Conservation (phyloP, 805 yeast species). For the Candida germanica region DNA sequence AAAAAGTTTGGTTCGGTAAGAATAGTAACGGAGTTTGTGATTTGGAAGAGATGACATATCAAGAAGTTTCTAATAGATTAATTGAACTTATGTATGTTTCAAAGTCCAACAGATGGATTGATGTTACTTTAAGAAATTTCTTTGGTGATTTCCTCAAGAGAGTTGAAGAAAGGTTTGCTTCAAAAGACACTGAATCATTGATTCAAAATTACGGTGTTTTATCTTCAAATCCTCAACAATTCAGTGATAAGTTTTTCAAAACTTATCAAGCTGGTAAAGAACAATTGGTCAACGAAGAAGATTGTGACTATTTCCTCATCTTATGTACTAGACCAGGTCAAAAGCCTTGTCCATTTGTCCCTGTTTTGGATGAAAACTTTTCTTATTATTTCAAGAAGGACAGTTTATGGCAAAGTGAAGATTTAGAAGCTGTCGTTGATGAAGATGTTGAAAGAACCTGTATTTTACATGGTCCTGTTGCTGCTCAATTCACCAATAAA, state of each 20-base stretch:
- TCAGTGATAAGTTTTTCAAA: slow-evolving; percentile 56
- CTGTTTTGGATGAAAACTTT: slow-evolving; percentile 89
- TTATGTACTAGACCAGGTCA: slow-evolving; percentile 79
- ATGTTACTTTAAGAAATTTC: slow-evolving; percentile 78
- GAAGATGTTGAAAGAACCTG: slow-evolving; percentile 99
- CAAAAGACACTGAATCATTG: slow-evolving; percentile 53
- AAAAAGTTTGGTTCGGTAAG: slow-evolving; percentile 96
- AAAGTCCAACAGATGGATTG: slow-evolving; percentile 84
- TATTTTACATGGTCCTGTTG: slow-evolving; percentile 97
- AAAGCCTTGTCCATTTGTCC: slow-evolving; percentile 98
- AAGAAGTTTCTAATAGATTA: slow-evolving; percentile 82
- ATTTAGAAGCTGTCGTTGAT: slow-evolving; percentile 90
- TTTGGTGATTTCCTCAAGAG: slow-evolving; percentile 85
- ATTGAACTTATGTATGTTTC: slow-evolving; percentile 85
- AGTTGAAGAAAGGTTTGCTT: slow-evolving; percentile 92
- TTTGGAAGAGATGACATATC: slow-evolving; percentile 91
- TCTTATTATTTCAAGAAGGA: slow-evolving; percentile 98
- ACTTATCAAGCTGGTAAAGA: slow-evolving; percentile 71
- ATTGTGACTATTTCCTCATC: slow-evolving; percentile 86
- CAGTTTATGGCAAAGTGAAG: slow-evolving; percentile 98
- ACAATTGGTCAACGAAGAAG: slow-evolving; percentile 92
- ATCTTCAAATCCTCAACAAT: slow-evolving; percentile 56
- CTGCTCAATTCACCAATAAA: slow-evolving; percentile 84
- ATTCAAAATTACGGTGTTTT: slow-evolving; percentile 72
- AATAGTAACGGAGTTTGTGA: slow-evolving; percentile 81